A percentile compares a stretch with the other conserved stretches of the same genome.
Evolutionary conservation across 202 grass and related monocot genomes (phyloP).

Genomic region (Thinopyrum obtusiflorum): DNA sequence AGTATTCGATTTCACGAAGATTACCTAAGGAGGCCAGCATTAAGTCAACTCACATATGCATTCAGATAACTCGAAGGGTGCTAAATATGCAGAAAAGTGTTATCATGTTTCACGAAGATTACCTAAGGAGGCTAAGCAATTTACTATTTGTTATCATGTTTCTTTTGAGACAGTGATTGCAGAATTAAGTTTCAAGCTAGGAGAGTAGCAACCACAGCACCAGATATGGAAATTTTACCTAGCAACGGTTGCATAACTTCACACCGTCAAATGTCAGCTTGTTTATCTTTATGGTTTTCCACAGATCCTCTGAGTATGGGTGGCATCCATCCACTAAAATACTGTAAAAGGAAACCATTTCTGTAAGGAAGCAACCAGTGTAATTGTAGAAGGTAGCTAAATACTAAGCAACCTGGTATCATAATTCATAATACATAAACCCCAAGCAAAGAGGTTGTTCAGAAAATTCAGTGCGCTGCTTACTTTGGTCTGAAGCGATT

Average conservation of each 20-base stretch:
- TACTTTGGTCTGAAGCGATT: constrained; percentile 96
- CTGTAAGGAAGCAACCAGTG: background rate
- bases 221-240: constrained; percentile 51
- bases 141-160: too few relatives aligned
- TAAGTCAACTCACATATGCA: too few relatives aligned
- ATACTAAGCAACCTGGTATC: constrained; percentile 8
- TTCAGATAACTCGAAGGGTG: too few relatives aligned
- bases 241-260: constrained; percentile 79
- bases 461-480: constrained; percentile 12
- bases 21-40: too few relatives aligned
- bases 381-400: background rate
- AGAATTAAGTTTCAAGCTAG: too few relatives aligned
- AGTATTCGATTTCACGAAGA: too few relatives aligned
- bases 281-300: constrained; percentile 81
- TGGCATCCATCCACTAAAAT: constrained; percentile 85
- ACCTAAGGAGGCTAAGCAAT: too few relatives aligned
- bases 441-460: background rate
- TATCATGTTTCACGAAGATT: too few relatives aligned
- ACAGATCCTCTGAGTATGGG: constrained; percentile 85
- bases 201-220: background rate
- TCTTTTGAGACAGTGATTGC: too few relatives aligned
- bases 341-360: constrained; percentile 38
- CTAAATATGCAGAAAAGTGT: too few relatives aligned
- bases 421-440: background rate
- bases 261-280: constrained; percentile 74